Evolutionary conservation across 768 basidiomycete species (phyloP).

Genomic region (Xerocomellus chrysenteron): DNA sequence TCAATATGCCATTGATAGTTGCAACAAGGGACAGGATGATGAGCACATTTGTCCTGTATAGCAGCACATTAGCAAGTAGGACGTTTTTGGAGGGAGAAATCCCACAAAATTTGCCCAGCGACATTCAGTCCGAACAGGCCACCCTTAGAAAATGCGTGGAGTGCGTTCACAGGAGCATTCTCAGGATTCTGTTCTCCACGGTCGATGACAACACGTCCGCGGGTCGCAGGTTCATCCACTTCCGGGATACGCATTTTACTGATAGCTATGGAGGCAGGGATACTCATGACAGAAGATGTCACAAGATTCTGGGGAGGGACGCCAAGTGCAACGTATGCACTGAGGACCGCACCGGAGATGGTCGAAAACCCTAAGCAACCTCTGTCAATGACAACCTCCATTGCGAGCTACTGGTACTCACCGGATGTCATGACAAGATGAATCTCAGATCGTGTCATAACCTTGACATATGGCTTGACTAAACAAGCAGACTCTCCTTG

Average conservation of each 20-base stretch:
- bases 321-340: slow-evolving; percentile 77
- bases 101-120: slow-evolving; percentile 83
- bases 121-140: slow-evolving; percentile 83
- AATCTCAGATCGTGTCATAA: slow-evolving; percentile 85
- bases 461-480: slow-evolving; percentile 78
- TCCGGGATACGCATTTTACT: slow-evolving; percentile 87
- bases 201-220: slow-evolving; percentile 76
- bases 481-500: slow-evolving; percentile 88
- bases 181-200: slow-evolving; percentile 62
- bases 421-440: slow-evolving; percentile 88
- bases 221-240: slow-evolving; percentile 80
- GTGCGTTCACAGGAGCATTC: slow-evolving; percentile 65
- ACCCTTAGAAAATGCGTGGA: slow-evolving; percentile 87
- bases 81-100: background rate
- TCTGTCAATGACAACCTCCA: slow-evolving; percentile 2
- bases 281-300: slow-evolving; percentile 92
- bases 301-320: slow-evolving; percentile 78
- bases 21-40: slow-evolving; percentile 83
- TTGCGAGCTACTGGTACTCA: slow-evolving; percentile 13
- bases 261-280: slow-evolving; percentile 91
- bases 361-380: slow-evolving; percentile 67
- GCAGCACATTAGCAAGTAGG: slow-evolving; percentile 6
- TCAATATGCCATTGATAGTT: slow-evolving; percentile 78
- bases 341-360: slow-evolving; percentile 87
- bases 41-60: slow-evolving; percentile 70